A percentile compares a stretch with the other conserved stretches of the same genome.
Evolutionary conservation across 495 filamentous ascomycete species (phyloP).

Genomic region (Acidomyces sp.): DNA sequence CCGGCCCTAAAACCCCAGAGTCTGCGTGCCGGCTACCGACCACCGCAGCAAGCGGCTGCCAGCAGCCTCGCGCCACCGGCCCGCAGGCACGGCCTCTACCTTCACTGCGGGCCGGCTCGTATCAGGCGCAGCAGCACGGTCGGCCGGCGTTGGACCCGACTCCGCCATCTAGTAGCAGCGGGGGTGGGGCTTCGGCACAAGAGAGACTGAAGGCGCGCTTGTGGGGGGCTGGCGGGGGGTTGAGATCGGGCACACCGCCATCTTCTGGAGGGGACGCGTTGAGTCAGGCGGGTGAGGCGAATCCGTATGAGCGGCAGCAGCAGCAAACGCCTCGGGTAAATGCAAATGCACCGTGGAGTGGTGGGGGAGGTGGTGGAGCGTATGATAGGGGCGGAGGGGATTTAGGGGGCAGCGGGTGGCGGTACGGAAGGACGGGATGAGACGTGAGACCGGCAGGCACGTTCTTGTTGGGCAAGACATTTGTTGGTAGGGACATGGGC

Average conservation of each 20-base stretch:
- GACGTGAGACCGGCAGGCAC: no score
- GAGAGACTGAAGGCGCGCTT: conserved; percentile 55
- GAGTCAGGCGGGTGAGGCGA: conserved; percentile 1
- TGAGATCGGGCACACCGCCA: conserved; percentile 4
- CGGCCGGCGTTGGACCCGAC: conserved; percentile 21
- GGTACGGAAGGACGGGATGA: conserved; percentile 5
- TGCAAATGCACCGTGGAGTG: conserved; percentile 2
- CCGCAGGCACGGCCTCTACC: conserved; percentile 43
- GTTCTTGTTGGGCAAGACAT: no score
- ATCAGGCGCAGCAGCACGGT: conserved; percentile 36
- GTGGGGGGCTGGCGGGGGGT: conserved; percentile 37
- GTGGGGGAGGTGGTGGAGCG: conserved; percentile 3
- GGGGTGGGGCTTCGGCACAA: conserved; percentile 44
- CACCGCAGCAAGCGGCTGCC: conserved; percentile 4
- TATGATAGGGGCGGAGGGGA: conserved; percentile 8
- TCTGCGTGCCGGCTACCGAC: conserved; percentile 37
- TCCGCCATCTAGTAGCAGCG: conserved; percentile 29
- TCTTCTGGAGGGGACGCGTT: no score
- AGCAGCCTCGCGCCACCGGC: conserved; percentile 11
- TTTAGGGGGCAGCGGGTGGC: not conserved
- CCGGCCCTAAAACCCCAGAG: conserved; percentile 29
- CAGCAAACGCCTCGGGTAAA: not conserved
- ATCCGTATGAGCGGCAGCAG: conserved; percentile 7
- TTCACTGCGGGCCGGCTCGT: conserved; percentile 59
- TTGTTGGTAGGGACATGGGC: no score